These are phyloP conservation scores for Pyrenula massariospora DNA, from an alignment of 495 filamentous ascomycete species.

Conservation along the genomic window DNA sequence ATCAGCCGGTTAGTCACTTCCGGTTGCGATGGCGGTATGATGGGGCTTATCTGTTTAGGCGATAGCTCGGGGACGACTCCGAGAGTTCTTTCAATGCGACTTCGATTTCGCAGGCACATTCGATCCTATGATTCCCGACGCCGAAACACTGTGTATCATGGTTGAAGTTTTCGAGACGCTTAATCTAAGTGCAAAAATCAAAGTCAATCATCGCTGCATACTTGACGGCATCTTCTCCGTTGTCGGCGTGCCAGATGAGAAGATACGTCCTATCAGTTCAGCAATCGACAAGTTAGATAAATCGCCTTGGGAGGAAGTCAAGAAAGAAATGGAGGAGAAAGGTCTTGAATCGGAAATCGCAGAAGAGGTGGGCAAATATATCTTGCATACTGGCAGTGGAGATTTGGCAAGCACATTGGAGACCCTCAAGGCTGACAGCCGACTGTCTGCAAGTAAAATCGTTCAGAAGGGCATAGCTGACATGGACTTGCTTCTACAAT, in stretches of 20 bases:
- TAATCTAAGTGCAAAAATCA: conserved; percentile 65
- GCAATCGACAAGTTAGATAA: conserved; percentile 97
- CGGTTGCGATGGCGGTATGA: conserved; percentile 4
- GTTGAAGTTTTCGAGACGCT: conserved; percentile 76
- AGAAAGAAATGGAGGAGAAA: conserved; percentile 91
- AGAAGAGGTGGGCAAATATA: conserved; percentile 77
- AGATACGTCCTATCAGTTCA: conserved; percentile 75
- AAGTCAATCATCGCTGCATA: conserved; percentile 92
- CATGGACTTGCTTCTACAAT: conserved; percentile 69
- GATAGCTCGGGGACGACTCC: conserved; percentile 81
- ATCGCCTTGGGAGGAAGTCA: conserved; percentile 78
- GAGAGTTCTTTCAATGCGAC: conserved; percentile 97
- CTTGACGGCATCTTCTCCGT: conserved; percentile 87
- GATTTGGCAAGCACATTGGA: conserved; percentile 47
- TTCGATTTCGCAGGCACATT: conserved; percentile 89
- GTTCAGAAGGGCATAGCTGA: conserved; percentile 72
- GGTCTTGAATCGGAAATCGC: conserved; percentile 62
- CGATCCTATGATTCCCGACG: conserved; percentile 91
- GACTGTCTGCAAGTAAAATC: conserved; percentile 51
- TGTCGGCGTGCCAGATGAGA: conserved; percentile 75
- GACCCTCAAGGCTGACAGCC: conserved; percentile 47
- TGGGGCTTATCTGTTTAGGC: conserved; percentile 28
- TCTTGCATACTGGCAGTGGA: conserved; percentile 50
- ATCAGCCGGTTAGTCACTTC: conserved; percentile 39
- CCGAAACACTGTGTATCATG: conserved; percentile 78